These are phyloP conservation scores for Lasiodiplodia theobromae DNA, from an alignment of 2,329 filamentous ascomycete genomes.

Conservation along the genomic window DNA sequence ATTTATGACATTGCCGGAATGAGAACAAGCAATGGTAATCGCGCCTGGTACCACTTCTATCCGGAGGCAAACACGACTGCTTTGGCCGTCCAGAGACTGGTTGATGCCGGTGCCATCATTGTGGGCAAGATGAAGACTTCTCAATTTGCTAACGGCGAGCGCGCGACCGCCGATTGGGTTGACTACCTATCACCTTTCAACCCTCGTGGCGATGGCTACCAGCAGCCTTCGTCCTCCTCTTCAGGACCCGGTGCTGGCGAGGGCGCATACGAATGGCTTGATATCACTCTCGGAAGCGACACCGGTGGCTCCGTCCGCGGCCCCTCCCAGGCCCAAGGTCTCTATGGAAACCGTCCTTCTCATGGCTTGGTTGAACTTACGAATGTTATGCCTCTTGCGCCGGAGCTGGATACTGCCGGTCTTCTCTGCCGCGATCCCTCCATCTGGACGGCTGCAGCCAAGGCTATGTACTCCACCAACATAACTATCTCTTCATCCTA, in stretches of 20 bases:
- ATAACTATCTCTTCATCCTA: constrained; percentile 52
- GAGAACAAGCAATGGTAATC: constrained; percentile 63
- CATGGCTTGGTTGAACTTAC: constrained; percentile 56
- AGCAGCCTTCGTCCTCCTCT: constrained; percentile 57
- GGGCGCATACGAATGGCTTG: constrained; percentile 57
- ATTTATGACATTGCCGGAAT: constrained; percentile 66
- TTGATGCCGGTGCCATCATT: constrained; percentile 65
- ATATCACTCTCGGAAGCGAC: constrained; percentile 58
- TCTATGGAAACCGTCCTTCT: constrained; percentile 60
- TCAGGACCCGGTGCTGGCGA: constrained; percentile 54
- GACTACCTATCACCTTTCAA: constrained; percentile 55
- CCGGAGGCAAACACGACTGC: constrained; percentile 56
- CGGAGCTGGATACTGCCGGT: constrained; percentile 57
- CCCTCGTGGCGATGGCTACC: constrained; percentile 54
- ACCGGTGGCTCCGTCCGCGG: constrained; percentile 60
- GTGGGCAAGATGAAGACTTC: constrained; percentile 56
- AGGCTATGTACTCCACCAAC: constrained; percentile 55
- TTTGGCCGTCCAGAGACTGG: constrained; percentile 60
- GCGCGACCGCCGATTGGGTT: constrained; percentile 60
- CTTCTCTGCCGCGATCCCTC: constrained; percentile 55
- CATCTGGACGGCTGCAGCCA: constrained; percentile 52
- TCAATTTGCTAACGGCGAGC: constrained; percentile 55
- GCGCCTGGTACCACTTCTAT: constrained; percentile 64
- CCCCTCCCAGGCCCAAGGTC: constrained; percentile 57
- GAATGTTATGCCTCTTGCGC: constrained; percentile 57